These are phyloP conservation scores for Hylodesmum podocarpum DNA, from an alignment of 306 rosid genomes.

Conservation along the genomic window DNA sequence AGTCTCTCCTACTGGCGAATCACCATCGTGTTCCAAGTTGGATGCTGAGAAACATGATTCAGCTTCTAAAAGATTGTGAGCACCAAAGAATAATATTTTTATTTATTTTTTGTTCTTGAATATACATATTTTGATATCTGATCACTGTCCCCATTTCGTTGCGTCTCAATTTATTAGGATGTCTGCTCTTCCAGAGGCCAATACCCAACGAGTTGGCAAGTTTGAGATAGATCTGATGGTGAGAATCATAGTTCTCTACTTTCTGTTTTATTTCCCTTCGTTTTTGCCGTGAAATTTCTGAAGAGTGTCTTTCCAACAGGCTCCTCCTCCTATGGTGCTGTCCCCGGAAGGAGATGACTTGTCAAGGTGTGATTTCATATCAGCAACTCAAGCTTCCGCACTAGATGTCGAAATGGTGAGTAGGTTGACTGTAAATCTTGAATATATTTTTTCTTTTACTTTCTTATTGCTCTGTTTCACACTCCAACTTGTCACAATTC, in stretches of 20 bases:
- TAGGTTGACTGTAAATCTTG: conserved; percentile 19
- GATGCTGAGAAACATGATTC: conserved; percentile 36
- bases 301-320: conserved; percentile 46
- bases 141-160: neutral
- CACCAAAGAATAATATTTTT: conserved; percentile 22
- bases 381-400: conserved; percentile 33
- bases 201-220: conserved; percentile 41
- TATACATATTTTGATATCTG: neutral
- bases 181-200: conserved; percentile 26
- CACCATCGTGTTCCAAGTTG: conserved; percentile 17
- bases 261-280: conserved; percentile 27
- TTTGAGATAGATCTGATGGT: conserved; percentile 77
- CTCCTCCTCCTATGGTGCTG: conserved; percentile 55
- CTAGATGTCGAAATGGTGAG: conserved; percentile 43
- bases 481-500: conserved; percentile 15
- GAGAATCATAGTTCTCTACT: conserved; percentile 30
- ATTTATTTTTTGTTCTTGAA: neutral
- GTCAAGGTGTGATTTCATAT: conserved; percentile 34
- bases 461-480: neutral
- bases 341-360: conserved; percentile 39
- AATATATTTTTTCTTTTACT: neutral
- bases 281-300: conserved; percentile 34
- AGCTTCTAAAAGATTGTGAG: conserved; percentile 49
- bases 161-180: conserved; percentile 40
- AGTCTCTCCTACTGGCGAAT: neutral